These are phyloP conservation scores for Phaeotremella skinneri DNA, from an alignment of 768 basidiomycete species.

Conservation along the genomic window DNA sequence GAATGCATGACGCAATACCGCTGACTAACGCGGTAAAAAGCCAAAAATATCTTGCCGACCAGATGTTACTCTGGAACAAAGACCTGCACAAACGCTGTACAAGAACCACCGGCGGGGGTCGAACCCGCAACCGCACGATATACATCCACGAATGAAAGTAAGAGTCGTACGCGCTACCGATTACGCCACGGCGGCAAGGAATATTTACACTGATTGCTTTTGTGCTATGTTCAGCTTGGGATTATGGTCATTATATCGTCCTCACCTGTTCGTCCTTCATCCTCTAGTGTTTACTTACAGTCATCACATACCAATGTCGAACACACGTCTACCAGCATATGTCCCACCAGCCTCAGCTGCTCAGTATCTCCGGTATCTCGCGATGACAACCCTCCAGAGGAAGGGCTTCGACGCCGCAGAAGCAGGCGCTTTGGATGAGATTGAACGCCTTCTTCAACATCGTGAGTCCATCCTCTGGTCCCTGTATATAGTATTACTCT, in stretches of 20 bases:
- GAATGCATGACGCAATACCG: too few species aligned
- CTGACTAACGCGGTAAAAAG: too few species aligned
- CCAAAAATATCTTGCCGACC: not conserved
- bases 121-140: slow-evolving; percentile 7
- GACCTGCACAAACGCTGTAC: not conserved
- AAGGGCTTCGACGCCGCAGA: slow-evolving; percentile 39
- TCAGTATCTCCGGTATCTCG: slow-evolving; percentile 24
- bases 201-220: too few species aligned
- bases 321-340: too few species aligned
- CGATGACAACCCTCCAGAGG: slow-evolving; percentile 25
- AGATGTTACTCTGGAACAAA: slow-evolving; percentile 3
- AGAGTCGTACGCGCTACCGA: slow-evolving; percentile 7
- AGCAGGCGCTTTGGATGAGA: slow-evolving; percentile 39
- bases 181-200: slow-evolving; percentile 6
- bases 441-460: slow-evolving; percentile 35
- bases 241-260: too few species aligned
- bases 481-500: not conserved
- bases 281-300: too few species aligned
- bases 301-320: not conserved
- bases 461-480: slow-evolving; percentile 25
- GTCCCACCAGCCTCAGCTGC: slow-evolving; percentile 23
- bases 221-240: too few species aligned
- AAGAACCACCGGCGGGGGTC: slow-evolving; percentile 7
- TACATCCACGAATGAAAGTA: not conserved
- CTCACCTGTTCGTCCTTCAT: too few species aligned